phyloP scores from a whole-genome alignment of 257 asterid species.

The Scutellaria barbata region DNA sequence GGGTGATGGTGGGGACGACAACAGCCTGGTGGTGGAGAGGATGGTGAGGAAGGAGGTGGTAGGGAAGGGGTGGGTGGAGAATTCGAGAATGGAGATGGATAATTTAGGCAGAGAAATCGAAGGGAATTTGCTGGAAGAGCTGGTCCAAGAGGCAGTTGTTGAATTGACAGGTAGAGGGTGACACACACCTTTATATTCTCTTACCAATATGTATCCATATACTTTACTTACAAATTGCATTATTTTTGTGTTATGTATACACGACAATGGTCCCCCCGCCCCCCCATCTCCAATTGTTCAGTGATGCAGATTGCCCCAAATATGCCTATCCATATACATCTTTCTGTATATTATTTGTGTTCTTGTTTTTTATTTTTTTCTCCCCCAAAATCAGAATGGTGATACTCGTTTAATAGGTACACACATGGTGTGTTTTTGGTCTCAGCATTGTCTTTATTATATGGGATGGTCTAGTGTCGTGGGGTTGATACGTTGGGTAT shows the following conservation, averaged over 20 bases:
- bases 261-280: slow-evolving; percentile 41
- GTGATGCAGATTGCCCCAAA: slow-evolving; percentile 28
- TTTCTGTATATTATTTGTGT: slow-evolving; percentile 27
- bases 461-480: not conserved
- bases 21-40: slow-evolving; percentile 62
- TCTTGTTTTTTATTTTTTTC: not conserved
- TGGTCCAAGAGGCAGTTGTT: slow-evolving; percentile 62
- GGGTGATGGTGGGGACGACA: slow-evolving; percentile 52
- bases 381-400: not conserved
- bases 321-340: slow-evolving; percentile 20
- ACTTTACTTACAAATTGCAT: slow-evolving; percentile 16
- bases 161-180: slow-evolving; percentile 59
- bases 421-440: slow-evolving; percentile 17
- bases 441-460: slow-evolving; percentile 1
- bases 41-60: slow-evolving; percentile 72
- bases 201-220: slow-evolving; percentile 20
- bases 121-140: slow-evolving; percentile 69
- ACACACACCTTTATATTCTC: slow-evolving; percentile 35
- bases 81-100: slow-evolving; percentile 57
- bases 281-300: slow-evolving; percentile 37
- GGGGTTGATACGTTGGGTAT: not conserved
- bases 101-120: slow-evolving; percentile 68
- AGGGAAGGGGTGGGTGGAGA: slow-evolving; percentile 71
- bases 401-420: slow-evolving; percentile 15
- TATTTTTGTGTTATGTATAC: slow-evolving; percentile 41